Base-by-base conservation (phyloP, 2,329 filamentous ascomycete species). In the Mariannaea sp. region DNA sequence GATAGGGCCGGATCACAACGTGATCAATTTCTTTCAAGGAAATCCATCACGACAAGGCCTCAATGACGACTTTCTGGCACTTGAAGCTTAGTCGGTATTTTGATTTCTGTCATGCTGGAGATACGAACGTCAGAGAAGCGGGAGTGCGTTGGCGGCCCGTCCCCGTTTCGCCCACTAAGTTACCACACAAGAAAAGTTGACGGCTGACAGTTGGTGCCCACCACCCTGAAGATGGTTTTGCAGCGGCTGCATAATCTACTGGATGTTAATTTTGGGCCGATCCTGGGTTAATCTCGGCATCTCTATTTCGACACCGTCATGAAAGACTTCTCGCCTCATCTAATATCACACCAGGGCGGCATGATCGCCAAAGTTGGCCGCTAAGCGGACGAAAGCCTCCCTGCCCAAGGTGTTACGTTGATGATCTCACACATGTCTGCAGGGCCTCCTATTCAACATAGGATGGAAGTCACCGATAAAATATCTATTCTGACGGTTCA, bases 341-440 rank as follows among this genome's bases (percentile, higher is more conserved):
- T 22, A 42, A 29, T 29, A 46, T 30, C 26, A 35, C 22, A 44
- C 24, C 29, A 49, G 19, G 17, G 38, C 7, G 35, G 32, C n/a
- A 44, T 29, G 39, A 32, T 13, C 19, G 45, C 36, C 12, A 29
- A 14, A 13, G 19, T 26, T 24, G 32, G 30, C 29, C 36, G 48
- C 8, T 22, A 16, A 42, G 38, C 38, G 29, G 24, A 43, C 12
- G 29, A 54, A n/a, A 19, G 24, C 19, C 13, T 36, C 39, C 53
- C 44, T 39, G 13, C 4, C 44, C 49, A 39, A 56, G n/a, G n/a
- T n/a, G n/a, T n/a, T 22, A 9, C 7, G 24, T 29, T 33, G 33
- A 46, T 42, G 42, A 38, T 39, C 49, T 55, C 41, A 53, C 46
- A 49, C 36, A 53, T 32, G 35, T 12, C 43, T 33, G 32, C 29